Base-by-base conservation (phyloP, 331 rosid species). In the Quercus lobata region DNA sequence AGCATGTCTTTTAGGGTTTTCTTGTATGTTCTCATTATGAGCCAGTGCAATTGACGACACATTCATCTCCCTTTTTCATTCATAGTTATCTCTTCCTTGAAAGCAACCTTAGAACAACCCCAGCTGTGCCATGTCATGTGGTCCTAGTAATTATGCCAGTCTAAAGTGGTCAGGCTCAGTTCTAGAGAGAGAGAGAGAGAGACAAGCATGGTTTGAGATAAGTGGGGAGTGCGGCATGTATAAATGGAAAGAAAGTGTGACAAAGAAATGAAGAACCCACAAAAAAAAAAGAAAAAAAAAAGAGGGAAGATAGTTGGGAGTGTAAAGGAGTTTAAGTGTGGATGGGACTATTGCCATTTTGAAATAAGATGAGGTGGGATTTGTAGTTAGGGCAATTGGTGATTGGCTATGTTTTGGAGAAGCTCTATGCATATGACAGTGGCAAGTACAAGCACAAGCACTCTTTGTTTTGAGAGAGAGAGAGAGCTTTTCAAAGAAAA, bases 31-130 rank as follows among this genome's bases (percentile, higher is more conserved):
- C 85, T 79, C 73, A 71, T 80, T 82, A 87, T 86, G 80, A 81
- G 83, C 66, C 86, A 84, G 85, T 80, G 81, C 62, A 44, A 77
- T 74, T 56, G 58, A 56, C 77, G 85, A 82, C 71, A 81, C 79
- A 78, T 71, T 86, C 82, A 46, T 80, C 87, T 76, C 76, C 82
- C 83, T 79, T 81, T 80, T 83, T 81, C 73, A 79, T 87, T 89
- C 89, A 76, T 76, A 90, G 89, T 87, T 87, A 91, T 90, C 97
- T 84, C 81, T 72, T 80, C 79, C 77, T 78, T 89, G 93, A 94
- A 88, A 94, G 93, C 92, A 91, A 94, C 97, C 83, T 80, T 34
- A 81, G 91, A 84, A 81, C 85, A 76, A 80, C 79, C 82, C 84
- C 57, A 69, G 80, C 77, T 78, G 57, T 81, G 85, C 84, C 79